Base-by-base conservation (phyloP, 768 basidiomycete genomes). In the Pulveroboletus sp. region DNA sequence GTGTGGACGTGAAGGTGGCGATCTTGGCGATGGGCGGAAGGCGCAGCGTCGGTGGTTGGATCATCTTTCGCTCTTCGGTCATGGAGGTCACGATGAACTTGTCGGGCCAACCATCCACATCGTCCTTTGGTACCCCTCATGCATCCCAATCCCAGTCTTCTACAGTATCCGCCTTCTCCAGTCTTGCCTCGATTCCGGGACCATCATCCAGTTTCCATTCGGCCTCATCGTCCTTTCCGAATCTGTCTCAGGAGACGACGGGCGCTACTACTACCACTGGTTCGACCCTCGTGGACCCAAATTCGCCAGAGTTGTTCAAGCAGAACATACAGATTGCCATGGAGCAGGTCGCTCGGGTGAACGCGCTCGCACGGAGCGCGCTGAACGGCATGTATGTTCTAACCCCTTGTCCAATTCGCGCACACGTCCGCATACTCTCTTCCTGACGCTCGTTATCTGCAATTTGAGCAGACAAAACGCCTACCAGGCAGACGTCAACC, bases 281-380 rank as follows among this genome's bases (percentile, higher is more conserved):
- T 4, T 49, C 54, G 10, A 52, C 57, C 1, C 63, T 69, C 43
- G 52, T 49, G 6, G 83, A 85, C 51, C 77, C 75, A 14, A 84
- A 79, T 51, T 80, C 83, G 21, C 78, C 80, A 14, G 80, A 78
- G 26, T 49, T 73, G n/a, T 83, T 87, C 71, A 81, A 79, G 53
- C 77, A 79, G 44, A 82, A 81, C 60, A 53, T 83, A 1, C 73
- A 73, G 36, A 46, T 75, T 14, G 69, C 75, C 0, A 73, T 76
- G 47, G 73, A 77, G 35, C 76, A 80, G 17, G 72, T 83, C 27
- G 54, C 72, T 3, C 66, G 76, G 11, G 65, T 84, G 2, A 77
- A 80, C 53, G 62, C 63, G 2, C 65, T 79, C 3, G 78, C 82
- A 0, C 71, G 76, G 43, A 73, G 65, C 36, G 74, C 78, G 8